Evolutionary conservation across 2,329 filamentous ascomycete species (phyloP), one percentile per base, ranked within the genome.

Genomic region (Fusarium sp.): DNA sequence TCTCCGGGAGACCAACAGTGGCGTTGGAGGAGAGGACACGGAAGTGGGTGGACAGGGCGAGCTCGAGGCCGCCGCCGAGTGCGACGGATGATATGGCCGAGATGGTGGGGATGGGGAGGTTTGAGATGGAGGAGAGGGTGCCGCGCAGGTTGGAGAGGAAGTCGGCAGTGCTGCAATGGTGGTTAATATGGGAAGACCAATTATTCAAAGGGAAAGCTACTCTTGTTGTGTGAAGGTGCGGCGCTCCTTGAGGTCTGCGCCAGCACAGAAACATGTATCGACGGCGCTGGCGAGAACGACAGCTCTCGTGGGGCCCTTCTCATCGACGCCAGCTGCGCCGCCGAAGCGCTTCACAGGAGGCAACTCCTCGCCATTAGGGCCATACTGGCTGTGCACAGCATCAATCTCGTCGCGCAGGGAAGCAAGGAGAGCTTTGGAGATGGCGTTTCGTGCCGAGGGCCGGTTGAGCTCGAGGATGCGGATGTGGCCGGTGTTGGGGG

Each of bases 231-330:
- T 91, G 81, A 98, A 96, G 5, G 86, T 88, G 62, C 88, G 87
- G 30, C 95, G 86, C 85, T 98, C 95, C 79, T 98, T 98, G 75
- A 99, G 82, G 78, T 99, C 96, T 5, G 96, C 96, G 39, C 96
- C 96, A 0, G 96, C 94, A 81, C 96, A 99, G 80, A 99, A 99
- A 75, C 91, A 92, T 27, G 89, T 86, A 73, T 98, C 94, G n/a
- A 94, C 88, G 41, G 94, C 93, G 76, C 93, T 97, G 11, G 94
- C 92, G 15, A 99, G 75, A 41, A 99, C 89, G 72, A 99, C 80
- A 3, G 93, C 95, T 70, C 96, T 85, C 15, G 95, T 98, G 0
- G 87, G 87, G 0, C 86, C 87, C 65, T 80, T 84, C 68, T 84
- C 72, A 62, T 84, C 82, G 5, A 79, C 74, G 0, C 82, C 83